Conservation (phyloP, 2,329 filamentous ascomycete genomes). For the Pseudogymnoascus sp. region DNA sequence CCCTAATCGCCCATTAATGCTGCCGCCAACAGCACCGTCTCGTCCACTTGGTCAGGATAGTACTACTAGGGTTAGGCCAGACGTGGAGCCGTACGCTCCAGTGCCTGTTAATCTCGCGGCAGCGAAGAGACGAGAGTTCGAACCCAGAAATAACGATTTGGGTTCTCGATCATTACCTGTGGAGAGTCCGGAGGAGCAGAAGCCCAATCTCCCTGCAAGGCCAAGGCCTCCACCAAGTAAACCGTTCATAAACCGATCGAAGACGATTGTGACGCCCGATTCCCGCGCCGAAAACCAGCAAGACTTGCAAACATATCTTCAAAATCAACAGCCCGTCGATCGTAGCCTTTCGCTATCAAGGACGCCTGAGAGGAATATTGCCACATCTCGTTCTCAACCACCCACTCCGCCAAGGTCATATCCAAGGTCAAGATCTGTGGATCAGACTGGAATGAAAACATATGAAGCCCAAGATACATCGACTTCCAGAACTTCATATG, state of each 20-base stretch:
- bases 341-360: conserved; percentile 16
- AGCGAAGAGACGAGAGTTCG: neutral
- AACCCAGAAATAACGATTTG: neutral
- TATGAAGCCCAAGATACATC: neutral
- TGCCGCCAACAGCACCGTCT: neutral
- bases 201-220: neutral
- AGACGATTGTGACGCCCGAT: neutral
- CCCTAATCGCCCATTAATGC: neutral
- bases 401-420: conserved; percentile 37
- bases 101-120: neutral
- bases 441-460: conserved; percentile 26
- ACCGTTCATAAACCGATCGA: neutral
- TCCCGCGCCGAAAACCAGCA: neutral
- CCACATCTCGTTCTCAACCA: conserved; percentile 38
- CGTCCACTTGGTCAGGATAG: neutral
- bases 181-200: conserved; percentile 1
- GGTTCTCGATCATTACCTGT: neutral
- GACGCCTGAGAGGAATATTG: conserved; percentile 38
- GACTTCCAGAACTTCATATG: neutral
- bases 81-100: neutral
- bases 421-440: conserved; percentile 44
- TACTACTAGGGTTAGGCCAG: neutral
- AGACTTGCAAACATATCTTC: neutral
- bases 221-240: neutral
- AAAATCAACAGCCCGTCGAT: conserved; percentile 7